Evolutionary conservation across 2,329 filamentous ascomycete species (phyloP).

Genomic region (Aspergillus piperis): DNA sequence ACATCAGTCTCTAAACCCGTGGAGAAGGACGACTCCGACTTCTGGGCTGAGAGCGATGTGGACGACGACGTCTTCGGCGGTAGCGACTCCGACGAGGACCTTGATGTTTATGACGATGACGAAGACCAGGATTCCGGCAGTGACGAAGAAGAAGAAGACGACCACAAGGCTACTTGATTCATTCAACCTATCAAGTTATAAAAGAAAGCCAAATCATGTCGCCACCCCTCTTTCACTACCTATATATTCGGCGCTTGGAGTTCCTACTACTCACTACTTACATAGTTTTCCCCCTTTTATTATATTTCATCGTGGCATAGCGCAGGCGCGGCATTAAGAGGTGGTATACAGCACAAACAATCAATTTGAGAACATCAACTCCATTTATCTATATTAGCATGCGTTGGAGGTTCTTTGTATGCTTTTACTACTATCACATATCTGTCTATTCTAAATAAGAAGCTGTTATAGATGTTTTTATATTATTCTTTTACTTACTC

Average conservation of each 20-base stretch:
- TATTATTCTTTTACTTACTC: too few species aligned
- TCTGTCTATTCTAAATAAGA: too few species aligned
- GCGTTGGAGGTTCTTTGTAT: not conserved
- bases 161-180: not conserved
- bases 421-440: too few species aligned
- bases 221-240: not conserved
- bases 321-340: constrained; percentile 14
- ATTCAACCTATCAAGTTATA: too few species aligned
- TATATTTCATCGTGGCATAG: constrained; percentile 12
- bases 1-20: constrained; percentile 52
- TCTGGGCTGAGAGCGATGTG: constrained; percentile 73
- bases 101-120: constrained; percentile 45
- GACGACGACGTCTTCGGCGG: constrained; percentile 77
- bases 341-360: constrained; percentile 1
- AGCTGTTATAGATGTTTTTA: too few species aligned
- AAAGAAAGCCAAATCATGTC: not conserved
- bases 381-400: not conserved
- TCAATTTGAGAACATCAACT: not conserved
- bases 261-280: not conserved
- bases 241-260: not conserved
- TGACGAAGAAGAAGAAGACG: constrained; percentile 47
- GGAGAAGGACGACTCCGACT: constrained; percentile 71
- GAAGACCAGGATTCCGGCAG: constrained; percentile 55
- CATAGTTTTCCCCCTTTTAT: not conserved
- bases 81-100: constrained; percentile 61